Percentiles rank a stretch among this genome's conserved stretches.
These are phyloP conservation scores for Rhizopus sp. DNA, from an alignment of 371 early-diverging fungal genomes.

Conservation along the genomic window DNA sequence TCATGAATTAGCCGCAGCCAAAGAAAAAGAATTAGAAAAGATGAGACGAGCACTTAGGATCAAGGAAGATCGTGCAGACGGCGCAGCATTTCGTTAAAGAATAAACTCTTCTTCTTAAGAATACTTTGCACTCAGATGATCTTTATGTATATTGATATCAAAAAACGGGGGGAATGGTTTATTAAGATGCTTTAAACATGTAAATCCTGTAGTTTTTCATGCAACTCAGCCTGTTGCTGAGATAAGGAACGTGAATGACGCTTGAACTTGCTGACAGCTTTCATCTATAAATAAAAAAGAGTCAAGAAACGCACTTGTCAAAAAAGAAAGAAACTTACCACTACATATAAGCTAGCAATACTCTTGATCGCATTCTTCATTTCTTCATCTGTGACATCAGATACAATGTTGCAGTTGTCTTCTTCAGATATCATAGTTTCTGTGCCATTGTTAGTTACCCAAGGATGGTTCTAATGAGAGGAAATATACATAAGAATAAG, in stretches of 20 bases:
- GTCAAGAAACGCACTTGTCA: neutral
- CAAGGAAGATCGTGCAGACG: conserved; percentile 69
- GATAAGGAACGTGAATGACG: conserved; percentile 53
- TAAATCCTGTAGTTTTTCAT: neutral
- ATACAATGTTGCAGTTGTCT: conserved; percentile 70
- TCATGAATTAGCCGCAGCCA: conserved; percentile 75
- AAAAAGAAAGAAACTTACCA: conserved; percentile 32
- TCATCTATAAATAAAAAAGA: conserved; percentile 28
- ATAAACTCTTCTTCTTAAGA: too few relatives aligned
- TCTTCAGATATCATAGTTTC: conserved; percentile 71
- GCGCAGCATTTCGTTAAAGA: conserved; percentile 65
- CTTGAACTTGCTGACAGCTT: conserved; percentile 54
- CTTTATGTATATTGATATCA: too few relatives aligned
- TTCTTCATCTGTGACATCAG: conserved; percentile 86
- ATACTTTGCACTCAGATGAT: too few relatives aligned
- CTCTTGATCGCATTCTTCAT: conserved; percentile 75
- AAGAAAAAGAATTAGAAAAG: conserved; percentile 64
- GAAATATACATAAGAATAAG: conserved; percentile 2
- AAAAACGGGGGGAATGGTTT: too few relatives aligned
- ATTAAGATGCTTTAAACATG: neutral
- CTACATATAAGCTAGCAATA: conserved; percentile 55
- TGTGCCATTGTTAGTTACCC: conserved; percentile 80
- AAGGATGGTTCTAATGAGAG: conserved; percentile 67
- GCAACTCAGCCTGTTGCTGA: conserved; percentile 25
- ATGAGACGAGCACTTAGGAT: conserved; percentile 76